These are phyloP conservation scores for Nannizziopsis arthrosporioides DNA, from an alignment of 2,329 filamentous ascomycete species.

Conservation along the genomic window DNA sequence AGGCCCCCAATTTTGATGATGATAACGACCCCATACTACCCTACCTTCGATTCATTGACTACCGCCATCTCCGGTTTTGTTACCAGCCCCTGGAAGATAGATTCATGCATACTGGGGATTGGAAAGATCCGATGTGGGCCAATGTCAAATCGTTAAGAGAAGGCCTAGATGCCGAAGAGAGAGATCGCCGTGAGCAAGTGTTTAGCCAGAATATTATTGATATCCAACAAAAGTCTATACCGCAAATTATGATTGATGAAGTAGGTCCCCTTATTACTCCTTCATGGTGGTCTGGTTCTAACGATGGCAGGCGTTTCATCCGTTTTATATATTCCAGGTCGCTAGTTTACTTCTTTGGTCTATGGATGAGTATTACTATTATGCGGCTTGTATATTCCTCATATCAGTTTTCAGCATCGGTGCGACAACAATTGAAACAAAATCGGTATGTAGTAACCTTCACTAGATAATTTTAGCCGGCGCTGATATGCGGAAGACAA, in stretches of 20 bases:
- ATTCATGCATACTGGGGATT: constrained; percentile 74
- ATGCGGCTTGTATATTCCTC: constrained; percentile 84
- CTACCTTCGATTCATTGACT: constrained; percentile 68
- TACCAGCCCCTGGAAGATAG: constrained; percentile 83
- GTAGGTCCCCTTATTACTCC: constrained; percentile 33
- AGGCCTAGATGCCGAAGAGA: constrained; percentile 81
- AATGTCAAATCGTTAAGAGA: constrained; percentile 60
- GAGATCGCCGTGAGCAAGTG: constrained; percentile 66
- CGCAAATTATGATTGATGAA: constrained; percentile 80
- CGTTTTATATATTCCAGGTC: constrained; percentile 96
- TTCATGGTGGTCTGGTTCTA: constrained; percentile 17
- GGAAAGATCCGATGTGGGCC: constrained; percentile 89
- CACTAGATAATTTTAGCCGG: background rate
- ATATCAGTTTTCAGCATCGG: constrained; percentile 90
- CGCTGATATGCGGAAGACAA: constrained; percentile 48
- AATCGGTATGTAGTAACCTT: constrained; percentile 46
- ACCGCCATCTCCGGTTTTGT: constrained; percentile 86
- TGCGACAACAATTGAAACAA: constrained; percentile 80
- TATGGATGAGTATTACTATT: constrained; percentile 93
- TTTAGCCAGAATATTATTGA: constrained; percentile 88
- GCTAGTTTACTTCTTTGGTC: constrained; percentile 92
- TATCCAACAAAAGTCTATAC: constrained; percentile 76
- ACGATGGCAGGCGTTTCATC: constrained; percentile 63
- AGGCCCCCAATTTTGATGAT: constrained; percentile 56
- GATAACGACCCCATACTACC: constrained; percentile 64